Base-by-base conservation (phyloP, 306 rosid species). In the Quercus bicolor region DNA sequence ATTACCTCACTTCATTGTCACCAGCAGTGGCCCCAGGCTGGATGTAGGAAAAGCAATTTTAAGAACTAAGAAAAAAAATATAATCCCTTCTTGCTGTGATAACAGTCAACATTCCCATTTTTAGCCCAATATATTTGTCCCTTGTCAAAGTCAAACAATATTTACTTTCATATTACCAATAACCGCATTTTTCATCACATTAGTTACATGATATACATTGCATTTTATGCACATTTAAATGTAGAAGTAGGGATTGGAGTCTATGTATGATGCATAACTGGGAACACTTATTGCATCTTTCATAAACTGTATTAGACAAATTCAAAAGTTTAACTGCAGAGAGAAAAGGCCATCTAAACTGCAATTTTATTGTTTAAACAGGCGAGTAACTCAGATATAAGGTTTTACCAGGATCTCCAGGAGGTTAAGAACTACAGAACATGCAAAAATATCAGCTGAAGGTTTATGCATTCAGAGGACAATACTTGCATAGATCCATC, bases 11-110 rank as follows among this genome's bases (percentile, higher is more conserved):
- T 76, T 91, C 88, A 80, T 81, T 90, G 85, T 94, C 97, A 78
- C 98, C 97, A 62, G 97, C 97, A 97, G 92, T 91, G 83, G 98
- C 98, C 92, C 91, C 91, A 77, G 97, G 97, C 98, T 37, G 43
- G 43, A 37, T 37, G 43, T 37, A 37, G 43, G 43, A 37, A 37
- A 37, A 37, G 43, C 43, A 37, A 6, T 1, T 37, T 37, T 37
- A 37, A 37, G 45, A 37, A 37, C 45, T 37, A 37, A 37, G 45
- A 65, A 21, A 7, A 16, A 31, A 16, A 31, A 16, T 11, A 65
- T 31, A 18, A 9, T 15, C 48, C 14, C 51, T 28, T 21, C 45
- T 15, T 60, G 34, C n/a, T 18, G 12, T 29, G 71, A 31, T 31
- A 29, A 31, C 5, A 5, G 71, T 29, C 24, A 33, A 65, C 31